These are phyloP conservation scores for Calonectria pseudoturangicola DNA, from an alignment of 2,329 filamentous ascomycete genomes.

Conservation along the genomic window DNA sequence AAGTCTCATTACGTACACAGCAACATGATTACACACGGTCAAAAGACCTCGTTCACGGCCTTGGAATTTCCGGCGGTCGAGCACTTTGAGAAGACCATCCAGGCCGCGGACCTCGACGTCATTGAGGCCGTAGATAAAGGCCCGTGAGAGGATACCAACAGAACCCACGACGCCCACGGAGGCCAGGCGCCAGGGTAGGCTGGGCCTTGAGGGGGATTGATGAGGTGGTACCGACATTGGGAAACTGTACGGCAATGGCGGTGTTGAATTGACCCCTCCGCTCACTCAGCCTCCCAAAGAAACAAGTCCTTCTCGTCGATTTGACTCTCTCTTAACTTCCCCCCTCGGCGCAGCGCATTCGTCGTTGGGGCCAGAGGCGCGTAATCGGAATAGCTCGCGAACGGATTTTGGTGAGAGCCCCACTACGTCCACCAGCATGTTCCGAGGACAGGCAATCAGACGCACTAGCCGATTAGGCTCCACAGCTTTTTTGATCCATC, in stretches of 20 bases:
- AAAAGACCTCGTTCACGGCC: conserved; percentile 85
- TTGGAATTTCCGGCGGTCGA: conserved; percentile 82
- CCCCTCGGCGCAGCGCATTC: conserved; percentile 16
- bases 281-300: conserved; percentile 23
- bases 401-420: conserved; percentile 24
- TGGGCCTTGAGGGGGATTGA: conserved; percentile 66
- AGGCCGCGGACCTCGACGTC: conserved; percentile 85
- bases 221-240: conserved; percentile 51
- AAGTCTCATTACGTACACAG: conserved; percentile 58
- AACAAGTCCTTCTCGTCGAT: conserved; percentile 9
- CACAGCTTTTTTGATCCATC: background rate
- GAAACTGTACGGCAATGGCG: background rate
- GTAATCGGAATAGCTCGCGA: conserved; percentile 17
- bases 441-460: background rate
- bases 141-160: conserved; percentile 81
- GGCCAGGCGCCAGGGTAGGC: conserved; percentile 81
- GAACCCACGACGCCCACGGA: conserved; percentile 86
- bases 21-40: conserved; percentile 75
- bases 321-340: background rate
- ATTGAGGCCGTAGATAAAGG: conserved; percentile 85
- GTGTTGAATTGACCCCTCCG: conserved; percentile 19
- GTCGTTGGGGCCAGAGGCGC: conserved; percentile 7
- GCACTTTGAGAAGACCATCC: conserved; percentile 82
- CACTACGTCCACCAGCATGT: background rate
- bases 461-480: background rate